Percentiles rank a stretch among this genome's conserved stretches.
These are phyloP conservation scores for Catharanthus roseus DNA, from an alignment of 257 asterid species.

Conservation along the genomic window DNA sequence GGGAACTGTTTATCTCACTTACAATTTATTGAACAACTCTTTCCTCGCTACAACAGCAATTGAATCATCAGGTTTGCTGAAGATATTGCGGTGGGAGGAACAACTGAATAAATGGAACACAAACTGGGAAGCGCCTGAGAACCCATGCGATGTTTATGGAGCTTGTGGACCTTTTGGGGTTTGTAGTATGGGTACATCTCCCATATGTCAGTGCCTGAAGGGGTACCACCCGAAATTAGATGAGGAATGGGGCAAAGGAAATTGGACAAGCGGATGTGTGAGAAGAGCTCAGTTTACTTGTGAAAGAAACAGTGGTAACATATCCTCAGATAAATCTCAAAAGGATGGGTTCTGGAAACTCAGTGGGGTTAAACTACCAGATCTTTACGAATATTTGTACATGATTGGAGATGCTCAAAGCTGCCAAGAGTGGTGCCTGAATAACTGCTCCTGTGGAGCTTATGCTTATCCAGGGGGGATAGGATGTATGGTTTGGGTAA, in stretches of 20 bases:
- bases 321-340: background rate
- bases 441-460: slow-evolving; percentile 33
- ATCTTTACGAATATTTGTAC: slow-evolving; percentile 14
- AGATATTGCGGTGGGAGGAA: slow-evolving; percentile 11
- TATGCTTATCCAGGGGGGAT: slow-evolving; percentile 27
- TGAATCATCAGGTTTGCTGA: slow-evolving; percentile 16
- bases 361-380: slow-evolving; percentile 29
- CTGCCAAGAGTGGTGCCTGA: slow-evolving; percentile 24
- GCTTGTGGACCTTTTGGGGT: slow-evolving; percentile 28
- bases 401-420: slow-evolving; percentile 8
- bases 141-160: slow-evolving; percentile 25
- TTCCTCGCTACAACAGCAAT: background rate
- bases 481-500: slow-evolving; percentile 33
- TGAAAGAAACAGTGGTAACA: slow-evolving; percentile 10
- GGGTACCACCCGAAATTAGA: slow-evolving; percentile 20
- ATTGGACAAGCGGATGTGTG: slow-evolving; percentile 31
- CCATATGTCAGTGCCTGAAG: slow-evolving; percentile 25
- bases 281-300: slow-evolving; percentile 24
- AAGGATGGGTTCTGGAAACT: slow-evolving; percentile 25
- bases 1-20: slow-evolving; percentile 17
- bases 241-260: slow-evolving; percentile 23
- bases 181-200: slow-evolving; percentile 14
- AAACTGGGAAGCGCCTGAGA: slow-evolving; percentile 6
- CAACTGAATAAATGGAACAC: slow-evolving; percentile 4
- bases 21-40: background rate